Base-by-base conservation (phyloP, 2,329 filamentous ascomycete species). In the Trichoderma afroharzianum region DNA sequence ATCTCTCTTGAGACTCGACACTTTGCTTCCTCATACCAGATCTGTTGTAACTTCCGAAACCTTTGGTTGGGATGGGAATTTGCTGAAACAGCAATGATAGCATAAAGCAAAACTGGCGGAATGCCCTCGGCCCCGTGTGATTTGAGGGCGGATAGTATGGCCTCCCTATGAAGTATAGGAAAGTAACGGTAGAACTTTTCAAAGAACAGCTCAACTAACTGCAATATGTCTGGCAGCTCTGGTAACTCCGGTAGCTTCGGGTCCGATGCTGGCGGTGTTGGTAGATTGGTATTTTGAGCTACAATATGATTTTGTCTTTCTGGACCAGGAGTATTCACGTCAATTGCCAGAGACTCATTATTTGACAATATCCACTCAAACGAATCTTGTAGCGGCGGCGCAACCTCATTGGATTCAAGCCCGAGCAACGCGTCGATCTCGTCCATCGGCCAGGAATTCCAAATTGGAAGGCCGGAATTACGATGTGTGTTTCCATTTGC, bases 201-300 rank as follows among this genome's bases (percentile, higher is more conserved):
- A 43, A 74, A 77, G 53, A 74, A 78, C 3, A 77, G 33, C 14
- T 77, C 72, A 4, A 75, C 50, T 5, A 77, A 24, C 14, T 77
- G 72, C 6, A 74, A 63, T 7, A 75, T 24, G n/a, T 63, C 55
- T 3, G 68, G 70, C 33, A 59, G 24, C 0, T 26, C 26, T 26
- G 33, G 33, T 7, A 77, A 26, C 0, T 73, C 63, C 3, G 76
- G 75, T 8, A 77, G 26, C 2, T 73, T 63, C 3, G 75, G 73
- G 18, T 76, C 47, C 5, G 21, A 50, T 18, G 47, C 50, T 47
- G 39, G 62, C 8, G 57, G 47, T n/a, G 59, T 32, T 24, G 53
- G 47, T 30, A 66, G 68, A 6, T 3, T 18, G 3, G 55, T 28
- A 21, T 28, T 6, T 12, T 66, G 72, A 24, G 66, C 43, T n/a